phyloP scores from a whole-genome alignment of 768 basidiomycete genomes.

The Pholiota molesta region DNA sequence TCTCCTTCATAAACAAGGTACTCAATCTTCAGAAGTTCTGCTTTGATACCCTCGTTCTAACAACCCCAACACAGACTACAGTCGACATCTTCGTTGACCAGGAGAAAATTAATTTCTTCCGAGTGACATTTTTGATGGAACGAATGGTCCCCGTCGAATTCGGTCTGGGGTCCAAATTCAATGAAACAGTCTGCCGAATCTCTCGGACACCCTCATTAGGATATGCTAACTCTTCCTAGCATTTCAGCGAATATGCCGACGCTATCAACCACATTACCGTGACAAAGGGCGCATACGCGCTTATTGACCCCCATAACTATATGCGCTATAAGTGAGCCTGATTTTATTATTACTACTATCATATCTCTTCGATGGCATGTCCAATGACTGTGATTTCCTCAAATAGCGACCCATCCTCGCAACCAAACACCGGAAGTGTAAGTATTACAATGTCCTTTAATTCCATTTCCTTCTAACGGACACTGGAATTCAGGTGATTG shows the following conservation, averaged over 20 bases:
- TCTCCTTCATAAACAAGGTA: slow-evolving; percentile 52
- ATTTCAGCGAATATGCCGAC: slow-evolving; percentile 45
- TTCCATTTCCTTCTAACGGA: too few species aligned
- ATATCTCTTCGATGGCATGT: neutral
- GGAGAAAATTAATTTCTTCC: slow-evolving; percentile 52
- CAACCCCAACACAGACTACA: slow-evolving; percentile 32
- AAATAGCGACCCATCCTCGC: slow-evolving; percentile 44
- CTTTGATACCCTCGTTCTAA: too few species aligned
- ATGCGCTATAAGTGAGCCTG: slow-evolving; percentile 48
- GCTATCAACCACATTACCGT: slow-evolving; percentile 46
- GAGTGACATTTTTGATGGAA: slow-evolving; percentile 52
- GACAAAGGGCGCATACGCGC: slow-evolving; percentile 42
- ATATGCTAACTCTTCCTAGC: slow-evolving; percentile 26
- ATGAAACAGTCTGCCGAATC: slow-evolving; percentile 40
- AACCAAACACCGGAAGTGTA: slow-evolving; percentile 47
- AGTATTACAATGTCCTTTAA: slow-evolving; percentile 5
- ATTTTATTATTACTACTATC: neutral
- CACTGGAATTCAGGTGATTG: slow-evolving; percentile 38
- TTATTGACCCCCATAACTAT: slow-evolving; percentile 51
- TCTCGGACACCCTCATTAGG: neutral
- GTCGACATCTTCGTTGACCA: slow-evolving; percentile 50
- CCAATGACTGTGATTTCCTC: neutral
- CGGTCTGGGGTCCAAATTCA: slow-evolving; percentile 44
- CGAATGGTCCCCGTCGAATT: slow-evolving; percentile 42
- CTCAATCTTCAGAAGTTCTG: too few species aligned